Base-by-base conservation (phyloP, 441 rosid genomes). In the Pelargonium cotyledonis region DNA sequence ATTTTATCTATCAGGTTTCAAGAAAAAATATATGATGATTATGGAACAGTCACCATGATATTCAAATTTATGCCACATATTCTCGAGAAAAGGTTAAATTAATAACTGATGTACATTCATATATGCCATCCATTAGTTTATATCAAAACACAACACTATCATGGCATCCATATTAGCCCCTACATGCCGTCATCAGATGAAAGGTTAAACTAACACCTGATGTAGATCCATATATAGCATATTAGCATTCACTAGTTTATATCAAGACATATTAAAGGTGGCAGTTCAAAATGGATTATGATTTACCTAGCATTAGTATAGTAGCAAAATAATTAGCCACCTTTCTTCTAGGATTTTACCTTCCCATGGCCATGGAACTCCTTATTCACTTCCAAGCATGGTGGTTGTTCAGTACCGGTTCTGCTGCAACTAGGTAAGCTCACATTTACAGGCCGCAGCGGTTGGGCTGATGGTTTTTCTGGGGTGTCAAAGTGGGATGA, bases 401-500 rank as follows among this genome's bases (percentile, higher is more conserved):
- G 6, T 51, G 58, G 71, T 69, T 73, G 75, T 73, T 78, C 75
- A 65, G 77, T 64, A 47, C 67, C 62, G 18, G 63, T 65, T 65
- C 12, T 69, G 55, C 64, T 64, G 67, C 65, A 74, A 67, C 66
- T 73, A 26, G 84, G 75, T 40, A 77, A 23, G 79, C 76, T 73
- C 46, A 23, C 55, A 66, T 46, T 80, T 29, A 11, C 58, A 14
- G 77, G 76, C 53, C 67, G 31, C 29, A 40, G 68, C 7, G 73
- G 71, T 31, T 78, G 82, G 61, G 72, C 10, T 15, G 47, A 58
- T 19, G 68, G 73, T 70, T 65, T 71, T 19, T 72, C 75, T 11
- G 68, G 72, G 35, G 72, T 6, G 46, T 74, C 77, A 58, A 73
- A 69, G 47, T 74, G 80, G 2, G 67, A 41, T 23, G 85, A 65